These are phyloP conservation scores for Uromyces viciae-fabae DNA, from an alignment of 1,284 basidiomycete genomes.

Conservation along the genomic window DNA sequence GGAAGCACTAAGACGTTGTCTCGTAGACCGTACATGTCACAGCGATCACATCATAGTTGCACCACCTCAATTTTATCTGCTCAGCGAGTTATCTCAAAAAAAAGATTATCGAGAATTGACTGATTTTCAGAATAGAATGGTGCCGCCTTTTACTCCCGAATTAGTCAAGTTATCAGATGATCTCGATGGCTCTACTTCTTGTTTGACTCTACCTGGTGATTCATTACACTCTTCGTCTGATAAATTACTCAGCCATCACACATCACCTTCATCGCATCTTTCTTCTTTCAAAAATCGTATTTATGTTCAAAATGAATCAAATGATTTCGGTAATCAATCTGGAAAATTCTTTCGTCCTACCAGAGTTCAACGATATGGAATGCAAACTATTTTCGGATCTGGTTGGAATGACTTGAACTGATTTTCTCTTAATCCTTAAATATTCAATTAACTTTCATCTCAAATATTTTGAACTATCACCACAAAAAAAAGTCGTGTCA, in stretches of 20 bases:
- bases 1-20: conserved; percentile 45
- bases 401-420: conserved; percentile 34
- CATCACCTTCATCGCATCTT: not conserved
- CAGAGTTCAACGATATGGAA: conserved; percentile 7
- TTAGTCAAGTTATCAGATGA: conserved; percentile 7
- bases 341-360: conserved; percentile 27
- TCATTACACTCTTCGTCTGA: conserved; percentile 28
- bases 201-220: conserved; percentile 33
- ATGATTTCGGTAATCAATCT: not conserved
- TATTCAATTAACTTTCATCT: too few relatives aligned
- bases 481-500: too few relatives aligned
- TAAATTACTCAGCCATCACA: not conserved
- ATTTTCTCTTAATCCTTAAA: too few relatives aligned
- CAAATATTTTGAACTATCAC: too few relatives aligned
- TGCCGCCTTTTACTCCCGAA: conserved; percentile 24
- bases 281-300: conserved; percentile 15
- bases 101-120: conserved; percentile 29
- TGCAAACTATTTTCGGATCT: conserved; percentile 8
- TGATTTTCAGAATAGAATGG: not conserved
- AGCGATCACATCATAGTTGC: conserved; percentile 43
- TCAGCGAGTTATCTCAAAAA: conserved; percentile 46
- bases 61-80: conserved; percentile 50
- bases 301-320: conserved; percentile 7
- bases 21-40: not conserved
- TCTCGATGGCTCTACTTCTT: too few relatives aligned